A percentile compares a stretch with the other conserved stretches of the same genome.
Conservation (phyloP, 2,329 filamentous ascomycete species). For the Pyricularia pennisetigena region DNA sequence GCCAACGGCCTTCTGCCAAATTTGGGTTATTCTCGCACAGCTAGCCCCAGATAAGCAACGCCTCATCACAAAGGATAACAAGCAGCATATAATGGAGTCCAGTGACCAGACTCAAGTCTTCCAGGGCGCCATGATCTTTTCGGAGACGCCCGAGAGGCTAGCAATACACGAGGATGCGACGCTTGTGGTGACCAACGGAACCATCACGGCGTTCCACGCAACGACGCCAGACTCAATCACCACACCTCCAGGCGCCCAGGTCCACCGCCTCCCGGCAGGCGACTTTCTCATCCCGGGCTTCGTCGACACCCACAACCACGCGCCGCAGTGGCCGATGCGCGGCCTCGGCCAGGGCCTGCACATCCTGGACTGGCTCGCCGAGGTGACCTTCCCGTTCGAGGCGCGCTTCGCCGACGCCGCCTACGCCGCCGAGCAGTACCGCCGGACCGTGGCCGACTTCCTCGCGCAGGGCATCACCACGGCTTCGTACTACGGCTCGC, state of each 20-base stretch:
- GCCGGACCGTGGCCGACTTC: slow-evolving; percentile 42
- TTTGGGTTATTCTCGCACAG: too few species aligned
- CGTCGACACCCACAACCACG: slow-evolving; percentile 60
- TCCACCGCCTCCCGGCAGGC: slow-evolving; percentile 24
- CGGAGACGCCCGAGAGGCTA: neutral
- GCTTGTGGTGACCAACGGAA: neutral
- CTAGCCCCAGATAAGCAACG: too few species aligned
- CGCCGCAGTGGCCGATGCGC: slow-evolving; percentile 43
- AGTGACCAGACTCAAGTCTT: neutral
- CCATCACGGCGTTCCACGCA: neutral
- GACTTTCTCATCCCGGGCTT: slow-evolving; percentile 50
- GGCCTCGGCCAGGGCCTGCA: slow-evolving; percentile 40
- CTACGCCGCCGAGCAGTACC: slow-evolving; percentile 44
- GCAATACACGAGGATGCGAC: neutral
- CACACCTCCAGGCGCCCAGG: slow-evolving; percentile 7
- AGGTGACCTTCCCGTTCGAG: slow-evolving; percentile 57
- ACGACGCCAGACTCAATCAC: neutral
- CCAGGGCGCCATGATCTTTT: neutral
- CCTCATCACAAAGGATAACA: too few species aligned
- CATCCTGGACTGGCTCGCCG: slow-evolving; percentile 52
- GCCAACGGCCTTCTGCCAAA: too few species aligned
- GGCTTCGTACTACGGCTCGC: slow-evolving; percentile 49
- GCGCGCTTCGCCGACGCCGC: slow-evolving; percentile 43
- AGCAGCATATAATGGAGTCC: neutral
- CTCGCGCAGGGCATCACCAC: slow-evolving; percentile 54